phyloP scores from a whole-genome alignment of 208 protist genomes.

The Crithidia fasciculata region DNA sequence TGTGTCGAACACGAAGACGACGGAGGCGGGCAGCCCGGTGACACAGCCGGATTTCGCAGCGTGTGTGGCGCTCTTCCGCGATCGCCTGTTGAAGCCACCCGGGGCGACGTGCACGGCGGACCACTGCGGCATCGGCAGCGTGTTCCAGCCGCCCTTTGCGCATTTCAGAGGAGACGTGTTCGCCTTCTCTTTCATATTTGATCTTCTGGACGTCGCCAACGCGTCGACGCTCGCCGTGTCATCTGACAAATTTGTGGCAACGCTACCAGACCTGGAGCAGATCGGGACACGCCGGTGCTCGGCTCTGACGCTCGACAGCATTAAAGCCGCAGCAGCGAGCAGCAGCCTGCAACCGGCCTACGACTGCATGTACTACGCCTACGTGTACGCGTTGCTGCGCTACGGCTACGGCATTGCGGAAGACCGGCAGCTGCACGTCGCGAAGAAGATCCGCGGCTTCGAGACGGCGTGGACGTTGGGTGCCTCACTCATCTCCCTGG shows the following conservation, averaged over 20 bases:
- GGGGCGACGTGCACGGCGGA: slow-evolving; percentile 25
- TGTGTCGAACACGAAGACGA: slow-evolving; percentile 32
- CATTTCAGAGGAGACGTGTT: slow-evolving; percentile 59
- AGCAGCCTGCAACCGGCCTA: slow-evolving; percentile 48
- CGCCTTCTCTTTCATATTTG: slow-evolving; percentile 80
- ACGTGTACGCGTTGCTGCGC: slow-evolving; percentile 70
- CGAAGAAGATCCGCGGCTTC: slow-evolving; percentile 83
- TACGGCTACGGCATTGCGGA: slow-evolving; percentile 62
- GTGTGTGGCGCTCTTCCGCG: slow-evolving; percentile 49
- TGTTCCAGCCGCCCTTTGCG: slow-evolving; percentile 65
- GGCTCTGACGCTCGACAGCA: slow-evolving; percentile 32
- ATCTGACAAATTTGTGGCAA: slow-evolving; percentile 30
- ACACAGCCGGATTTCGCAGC: slow-evolving; percentile 33
- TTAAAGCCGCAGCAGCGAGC: slow-evolving; percentile 8
- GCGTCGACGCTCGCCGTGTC: slow-evolving; percentile 22
- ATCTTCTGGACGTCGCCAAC: slow-evolving; percentile 34
- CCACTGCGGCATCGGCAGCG: slow-evolving; percentile 60
- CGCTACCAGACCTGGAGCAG: slow-evolving; percentile 29
- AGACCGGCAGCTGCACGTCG: slow-evolving; percentile 63
- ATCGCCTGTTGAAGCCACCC: slow-evolving; percentile 39
- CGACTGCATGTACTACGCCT: slow-evolving; percentile 82
- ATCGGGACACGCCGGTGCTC: slow-evolving; percentile 26
- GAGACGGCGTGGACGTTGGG: slow-evolving; percentile 86
- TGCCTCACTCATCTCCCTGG: slow-evolving; percentile 57
- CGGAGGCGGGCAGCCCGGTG: slow-evolving; percentile 7